phyloP scores from a whole-genome alignment of 768 basidiomycete genomes.

The Amanita rubescens region DNA sequence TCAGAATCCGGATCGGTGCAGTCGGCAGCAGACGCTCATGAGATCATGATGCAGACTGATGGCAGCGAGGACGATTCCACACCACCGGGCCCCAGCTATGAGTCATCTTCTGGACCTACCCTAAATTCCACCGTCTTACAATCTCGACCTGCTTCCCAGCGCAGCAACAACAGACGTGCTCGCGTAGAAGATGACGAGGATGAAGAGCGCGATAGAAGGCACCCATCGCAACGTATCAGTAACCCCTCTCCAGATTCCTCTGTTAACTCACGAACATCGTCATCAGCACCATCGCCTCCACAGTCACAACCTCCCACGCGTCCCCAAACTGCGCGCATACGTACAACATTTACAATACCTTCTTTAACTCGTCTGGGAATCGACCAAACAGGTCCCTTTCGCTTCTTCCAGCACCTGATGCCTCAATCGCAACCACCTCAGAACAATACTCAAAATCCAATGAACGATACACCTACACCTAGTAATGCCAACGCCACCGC shows the following conservation, averaged over 20 bases:
- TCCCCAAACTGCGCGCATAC: conserved; percentile 6
- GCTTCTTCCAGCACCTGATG: conserved; percentile 15
- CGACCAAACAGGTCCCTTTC: conserved; percentile 10
- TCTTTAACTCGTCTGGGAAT: conserved; percentile 7
- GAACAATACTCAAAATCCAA: not conserved
- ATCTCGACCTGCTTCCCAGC: conserved; percentile 11
- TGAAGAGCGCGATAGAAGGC: conserved; percentile 52
- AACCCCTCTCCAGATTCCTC: conserved; percentile 16
- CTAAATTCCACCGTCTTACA: conserved; percentile 6
- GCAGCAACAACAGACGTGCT: conserved; percentile 35
- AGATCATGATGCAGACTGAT: conserved; percentile 9
- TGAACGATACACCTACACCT: conserved; percentile 2
- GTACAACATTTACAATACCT: conserved; percentile 6
- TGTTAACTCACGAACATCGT: conserved; percentile 10
- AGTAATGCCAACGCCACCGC: not conserved
- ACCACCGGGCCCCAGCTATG: not conserved
- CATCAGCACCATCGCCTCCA: conserved; percentile 10
- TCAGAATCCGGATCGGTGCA: conserved; percentile 1
- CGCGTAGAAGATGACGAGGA: conserved; percentile 59
- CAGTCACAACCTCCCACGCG: conserved; percentile 8
- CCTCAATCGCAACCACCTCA: not conserved
- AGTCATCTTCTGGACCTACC: not conserved
- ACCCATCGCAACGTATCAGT: conserved; percentile 51
- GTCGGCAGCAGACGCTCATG: conserved; percentile 1
- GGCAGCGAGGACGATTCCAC: not conserved